These are phyloP conservation scores for Termitomyces sp. DNA, from an alignment of 768 basidiomycete genomes.

Conservation along the genomic window DNA sequence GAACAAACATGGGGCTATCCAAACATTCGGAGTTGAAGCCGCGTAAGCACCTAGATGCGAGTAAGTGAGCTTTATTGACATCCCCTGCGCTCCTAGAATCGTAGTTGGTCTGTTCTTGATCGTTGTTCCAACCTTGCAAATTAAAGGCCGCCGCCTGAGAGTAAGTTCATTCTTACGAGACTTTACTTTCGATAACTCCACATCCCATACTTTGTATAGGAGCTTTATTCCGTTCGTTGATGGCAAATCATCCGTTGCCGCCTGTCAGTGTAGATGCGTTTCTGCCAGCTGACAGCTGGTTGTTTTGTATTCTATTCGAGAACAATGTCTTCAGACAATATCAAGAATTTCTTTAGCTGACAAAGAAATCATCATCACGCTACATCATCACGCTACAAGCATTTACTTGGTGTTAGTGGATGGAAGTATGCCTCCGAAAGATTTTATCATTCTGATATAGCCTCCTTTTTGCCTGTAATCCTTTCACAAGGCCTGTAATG, in stretches of 20 bases:
- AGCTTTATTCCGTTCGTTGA: constrained; percentile 15
- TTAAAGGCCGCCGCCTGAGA: constrained; percentile 36
- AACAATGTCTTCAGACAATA: too few species aligned
- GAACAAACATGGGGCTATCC: constrained; percentile 41
- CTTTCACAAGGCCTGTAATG: too few species aligned
- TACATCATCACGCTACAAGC: too few species aligned
- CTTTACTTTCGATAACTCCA: neutral
- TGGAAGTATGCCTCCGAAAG: too few species aligned
- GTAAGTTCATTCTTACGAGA: constrained; percentile 21
- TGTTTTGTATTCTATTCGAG: too few species aligned
- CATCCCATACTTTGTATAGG: constrained; percentile 2
- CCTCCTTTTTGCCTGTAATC: too few species aligned
- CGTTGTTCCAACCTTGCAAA: constrained; percentile 41
- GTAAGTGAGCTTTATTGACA: neutral
- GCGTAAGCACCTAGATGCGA: constrained; percentile 27
- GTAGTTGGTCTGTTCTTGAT: constrained; percentile 43
- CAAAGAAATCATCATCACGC: too few species aligned
- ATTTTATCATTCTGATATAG: too few species aligned
- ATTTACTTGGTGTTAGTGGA: too few species aligned
- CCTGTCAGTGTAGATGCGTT: neutral
- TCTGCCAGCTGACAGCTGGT: too few species aligned
- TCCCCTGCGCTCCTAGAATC: constrained; percentile 23
- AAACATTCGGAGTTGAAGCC: constrained; percentile 50
- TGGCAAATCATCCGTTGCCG: neutral
- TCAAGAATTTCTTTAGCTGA: too few species aligned